Base-by-base conservation (phyloP, 2,329 filamentous ascomycete genomes). In the Cladophialophora psammophila region DNA sequence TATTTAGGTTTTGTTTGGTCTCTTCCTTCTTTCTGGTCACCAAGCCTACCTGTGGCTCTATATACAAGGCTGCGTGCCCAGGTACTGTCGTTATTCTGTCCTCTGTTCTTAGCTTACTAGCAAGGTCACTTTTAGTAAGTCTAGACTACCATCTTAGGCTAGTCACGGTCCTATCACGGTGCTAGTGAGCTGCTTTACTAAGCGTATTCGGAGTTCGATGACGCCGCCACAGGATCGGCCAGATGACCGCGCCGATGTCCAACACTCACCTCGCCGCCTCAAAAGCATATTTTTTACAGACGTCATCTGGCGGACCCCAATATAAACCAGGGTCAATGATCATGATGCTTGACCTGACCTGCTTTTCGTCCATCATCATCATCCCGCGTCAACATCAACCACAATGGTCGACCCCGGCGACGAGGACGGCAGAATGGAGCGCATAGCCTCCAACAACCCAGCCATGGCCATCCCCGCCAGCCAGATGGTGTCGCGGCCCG, bases 371-470 rank as follows among this genome's bases (percentile, higher is more conserved):
- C 42, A 18, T 45, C 42, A 8, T 20, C 42, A 18, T 18, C 42
- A 18, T 20, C n/a, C 18, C 6, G 20, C 2, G 5, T 50, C 10
- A 8, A 32, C 18, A 3, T 34, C 7, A 18, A 31, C 2, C 26
- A 63, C 26, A 3, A 63, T 63, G 60, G 35, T 18, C 13, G 38
- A 31, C 9, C 35, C 42, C 7, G 42, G 36, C 32, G 64, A 66
- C 20, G 65, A 70, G 15, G 69, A 71, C 42, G 56, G 32, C 50
- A 60, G 70, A 52, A 54, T 71, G 32, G 38, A 66, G 35, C 69
- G 69, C 9, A 56, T 72, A 5, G 71, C 71, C 5, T 68, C 68
- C 62, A 72, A 72, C 69, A 72, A 72, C 48, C 71, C 71, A n/a
- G 69, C 71, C 38, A 70, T 72, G 68, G 71, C 71, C 4, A 34